A percentile compares a stretch with the other conserved stretches of the same genome.
These are phyloP conservation scores for Paecilomyces fulvus DNA, from an alignment of 2,329 filamentous ascomycete genomes.

Conservation along the genomic window DNA sequence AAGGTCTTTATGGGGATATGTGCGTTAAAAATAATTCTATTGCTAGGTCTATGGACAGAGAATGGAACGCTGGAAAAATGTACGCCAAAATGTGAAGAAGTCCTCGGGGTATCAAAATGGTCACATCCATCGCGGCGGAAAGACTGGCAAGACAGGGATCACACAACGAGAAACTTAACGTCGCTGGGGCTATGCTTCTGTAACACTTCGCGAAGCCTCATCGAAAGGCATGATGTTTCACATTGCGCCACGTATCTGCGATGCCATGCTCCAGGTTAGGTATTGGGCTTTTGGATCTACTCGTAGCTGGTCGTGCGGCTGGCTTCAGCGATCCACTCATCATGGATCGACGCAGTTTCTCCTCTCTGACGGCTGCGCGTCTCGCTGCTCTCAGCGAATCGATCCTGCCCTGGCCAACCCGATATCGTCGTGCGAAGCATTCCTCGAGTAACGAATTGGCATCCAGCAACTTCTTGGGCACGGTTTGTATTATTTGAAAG, in stretches of 20 bases:
- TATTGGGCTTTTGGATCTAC: conserved; percentile 17
- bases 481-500: conserved; percentile 84
- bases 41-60: background rate
- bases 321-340: conserved; percentile 25
- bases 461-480: conserved; percentile 73
- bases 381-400: conserved; percentile 67
- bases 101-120: background rate
- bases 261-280: conserved; percentile 24
- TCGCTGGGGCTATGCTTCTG: background rate
- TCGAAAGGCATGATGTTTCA: conserved; percentile 25
- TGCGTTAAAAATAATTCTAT: background rate
- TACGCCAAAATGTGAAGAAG: background rate
- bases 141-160: background rate
- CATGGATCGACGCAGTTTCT: conserved; percentile 31
- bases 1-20: background rate
- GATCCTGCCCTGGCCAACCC: conserved; percentile 72
- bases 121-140: background rate
- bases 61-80: background rate
- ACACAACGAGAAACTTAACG: background rate
- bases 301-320: conserved; percentile 21
- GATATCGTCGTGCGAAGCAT: conserved; percentile 70
- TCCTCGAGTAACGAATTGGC: conserved; percentile 74
- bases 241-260: conserved; percentile 25
- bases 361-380: conserved; percentile 41
- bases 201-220: background rate